phyloP scores from a whole-genome alignment of 768 basidiomycete species.

The Strobilomyces confusus region DNA sequence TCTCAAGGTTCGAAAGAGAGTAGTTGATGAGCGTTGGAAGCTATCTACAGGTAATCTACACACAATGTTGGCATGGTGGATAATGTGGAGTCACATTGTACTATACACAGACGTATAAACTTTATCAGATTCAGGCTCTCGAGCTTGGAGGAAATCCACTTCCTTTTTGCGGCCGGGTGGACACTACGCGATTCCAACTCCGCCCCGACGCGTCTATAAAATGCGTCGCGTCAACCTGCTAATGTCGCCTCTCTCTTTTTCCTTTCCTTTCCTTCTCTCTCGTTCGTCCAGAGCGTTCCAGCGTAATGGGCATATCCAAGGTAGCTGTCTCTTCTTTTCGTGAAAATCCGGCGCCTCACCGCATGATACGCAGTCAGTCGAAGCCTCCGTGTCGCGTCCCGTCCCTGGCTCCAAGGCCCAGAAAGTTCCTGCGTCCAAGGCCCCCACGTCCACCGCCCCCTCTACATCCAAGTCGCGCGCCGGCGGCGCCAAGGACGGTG shows the following conservation, averaged over 20 bases:
- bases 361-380: neutral
- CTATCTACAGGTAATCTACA: neutral
- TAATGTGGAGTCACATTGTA: neutral
- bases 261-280: neutral
- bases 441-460: constrained; percentile 41
- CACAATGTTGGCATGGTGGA: neutral
- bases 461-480: neutral
- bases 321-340: neutral
- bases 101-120: neutral
- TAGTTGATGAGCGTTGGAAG: neutral
- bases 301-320: neutral
- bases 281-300: neutral
- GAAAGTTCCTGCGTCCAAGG: constrained; percentile 43
- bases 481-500: constrained; percentile 10
- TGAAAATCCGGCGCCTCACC: neutral
- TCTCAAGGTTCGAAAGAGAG: neutral
- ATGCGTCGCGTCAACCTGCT: constrained; percentile 6
- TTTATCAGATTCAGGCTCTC: too few species aligned
- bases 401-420: constrained; percentile 31
- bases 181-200: constrained; percentile 2
- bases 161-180: too few species aligned
- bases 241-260: too few species aligned
- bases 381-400: neutral
- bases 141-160: too few species aligned
- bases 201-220: constrained; percentile 18